phyloP scores from a whole-genome alignment of 495 filamentous ascomycete genomes.

The Lasiosphaeris hirsuta region DNA sequence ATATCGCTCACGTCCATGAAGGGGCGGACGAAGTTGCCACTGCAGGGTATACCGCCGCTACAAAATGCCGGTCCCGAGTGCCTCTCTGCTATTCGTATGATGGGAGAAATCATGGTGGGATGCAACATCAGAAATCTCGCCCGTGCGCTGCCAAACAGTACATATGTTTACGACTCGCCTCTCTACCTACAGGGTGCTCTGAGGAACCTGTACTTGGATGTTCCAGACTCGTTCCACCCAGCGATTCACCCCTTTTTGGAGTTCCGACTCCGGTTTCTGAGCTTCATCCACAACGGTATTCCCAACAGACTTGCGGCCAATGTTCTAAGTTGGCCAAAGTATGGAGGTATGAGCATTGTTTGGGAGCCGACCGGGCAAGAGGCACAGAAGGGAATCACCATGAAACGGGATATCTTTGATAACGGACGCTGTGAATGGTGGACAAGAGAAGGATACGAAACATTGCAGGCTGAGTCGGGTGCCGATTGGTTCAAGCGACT shows the following conservation, averaged over 20 bases:
- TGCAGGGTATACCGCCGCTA: not conserved
- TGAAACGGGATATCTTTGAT: not conserved
- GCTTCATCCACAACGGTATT: not conserved
- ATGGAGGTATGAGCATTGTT: not conserved
- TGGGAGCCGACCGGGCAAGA: not conserved
- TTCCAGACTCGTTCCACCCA: not conserved
- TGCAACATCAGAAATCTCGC: not conserved
- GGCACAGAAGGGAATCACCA: too few relatives aligned
- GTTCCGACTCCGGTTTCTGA: not conserved
- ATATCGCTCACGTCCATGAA: too few relatives aligned
- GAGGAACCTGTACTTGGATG: not conserved
- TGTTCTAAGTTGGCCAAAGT: not conserved
- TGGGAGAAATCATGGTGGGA: not conserved
- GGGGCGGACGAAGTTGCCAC: not conserved
- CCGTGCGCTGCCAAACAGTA: not conserved
- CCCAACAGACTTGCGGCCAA: not conserved
- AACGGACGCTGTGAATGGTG: not conserved
- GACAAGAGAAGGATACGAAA: not conserved
- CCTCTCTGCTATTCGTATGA: not conserved
- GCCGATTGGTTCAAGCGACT: too few relatives aligned
- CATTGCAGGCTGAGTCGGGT: not conserved
- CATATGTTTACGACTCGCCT: too few relatives aligned
- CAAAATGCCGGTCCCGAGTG: not conserved
- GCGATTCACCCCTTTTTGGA: not conserved
- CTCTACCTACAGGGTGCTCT: too few relatives aligned